Percentiles rank a stretch among this genome's conserved stretches.
These are phyloP conservation scores for Aeminium ludgeri DNA, from an alignment of 495 filamentous ascomycete genomes.

Conservation along the genomic window DNA sequence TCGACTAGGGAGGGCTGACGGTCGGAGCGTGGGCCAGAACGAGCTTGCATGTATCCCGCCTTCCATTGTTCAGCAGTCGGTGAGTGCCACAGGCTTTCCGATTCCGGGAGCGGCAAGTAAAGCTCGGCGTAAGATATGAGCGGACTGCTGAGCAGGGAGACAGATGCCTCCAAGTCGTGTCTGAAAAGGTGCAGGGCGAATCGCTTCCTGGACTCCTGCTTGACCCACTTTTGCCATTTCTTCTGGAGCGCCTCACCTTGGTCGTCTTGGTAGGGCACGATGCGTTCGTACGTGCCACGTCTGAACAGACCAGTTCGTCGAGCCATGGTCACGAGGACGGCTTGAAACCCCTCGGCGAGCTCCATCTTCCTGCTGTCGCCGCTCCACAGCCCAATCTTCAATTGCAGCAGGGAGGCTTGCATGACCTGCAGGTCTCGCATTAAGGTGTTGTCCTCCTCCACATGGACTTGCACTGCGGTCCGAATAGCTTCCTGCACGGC, in stretches of 20 bases:
- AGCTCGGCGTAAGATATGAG: slow-evolving; percentile 49
- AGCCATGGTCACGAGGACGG: slow-evolving; percentile 34
- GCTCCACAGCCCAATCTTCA: slow-evolving; percentile 49
- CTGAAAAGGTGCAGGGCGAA: slow-evolving; percentile 40
- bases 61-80: slow-evolving; percentile 40
- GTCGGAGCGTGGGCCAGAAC: slow-evolving; percentile 9
- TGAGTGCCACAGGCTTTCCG: slow-evolving; percentile 40
- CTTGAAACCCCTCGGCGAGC: slow-evolving; percentile 44
- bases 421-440: slow-evolving; percentile 38
- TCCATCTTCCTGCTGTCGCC: slow-evolving; percentile 52
- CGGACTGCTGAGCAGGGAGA: slow-evolving; percentile 39
- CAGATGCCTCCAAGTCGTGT: slow-evolving; percentile 40
- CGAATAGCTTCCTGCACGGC: slow-evolving; percentile 45
- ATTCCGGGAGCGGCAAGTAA: slow-evolving; percentile 38
- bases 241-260: slow-evolving; percentile 31
- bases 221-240: slow-evolving; percentile 44
- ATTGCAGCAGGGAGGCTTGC: slow-evolving; percentile 36
- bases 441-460: slow-evolving; percentile 41
- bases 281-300: slow-evolving; percentile 31
- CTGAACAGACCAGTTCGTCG: slow-evolving; percentile 26
- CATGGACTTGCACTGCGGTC: slow-evolving; percentile 31
- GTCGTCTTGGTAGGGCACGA: slow-evolving; percentile 30
- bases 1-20: slow-evolving; percentile 31
- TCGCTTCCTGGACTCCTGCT: slow-evolving; percentile 22
- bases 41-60: slow-evolving; percentile 26